These are phyloP conservation scores for Aspergillus cejpii DNA, from an alignment of 2,329 filamentous ascomycete genomes.

Conservation along the genomic window DNA sequence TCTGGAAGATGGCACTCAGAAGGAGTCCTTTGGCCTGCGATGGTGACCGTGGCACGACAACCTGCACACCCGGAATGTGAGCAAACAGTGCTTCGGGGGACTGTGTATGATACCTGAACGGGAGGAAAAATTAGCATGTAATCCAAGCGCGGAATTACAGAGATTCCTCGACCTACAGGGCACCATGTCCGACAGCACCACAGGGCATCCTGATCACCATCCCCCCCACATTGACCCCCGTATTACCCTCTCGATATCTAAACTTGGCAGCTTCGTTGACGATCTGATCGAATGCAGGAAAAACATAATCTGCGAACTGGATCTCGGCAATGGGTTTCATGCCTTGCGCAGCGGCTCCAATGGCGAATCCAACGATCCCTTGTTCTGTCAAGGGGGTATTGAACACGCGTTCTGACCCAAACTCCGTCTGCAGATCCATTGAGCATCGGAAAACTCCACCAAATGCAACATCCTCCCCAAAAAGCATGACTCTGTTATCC, in stretches of 20 bases:
- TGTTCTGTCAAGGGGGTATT: constrained; percentile 94
- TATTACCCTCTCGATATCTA: constrained; percentile 63
- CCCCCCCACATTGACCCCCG: constrained; percentile 64
- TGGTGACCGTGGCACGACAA: constrained; percentile 80
- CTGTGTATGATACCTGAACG: constrained; percentile 66
- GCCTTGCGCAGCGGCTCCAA: constrained; percentile 82
- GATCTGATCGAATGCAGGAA: constrained; percentile 86
- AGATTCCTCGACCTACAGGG: constrained; percentile 45
- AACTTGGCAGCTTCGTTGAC: constrained; percentile 91
- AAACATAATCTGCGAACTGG: constrained; percentile 93
- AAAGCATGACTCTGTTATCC: constrained; percentile 81
- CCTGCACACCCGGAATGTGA: constrained; percentile 76
- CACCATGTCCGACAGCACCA: constrained; percentile 83
- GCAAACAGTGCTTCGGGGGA: constrained; percentile 83
- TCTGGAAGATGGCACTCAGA: constrained; percentile 64
- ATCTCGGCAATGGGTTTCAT: constrained; percentile 92
- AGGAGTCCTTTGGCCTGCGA: constrained; percentile 83
- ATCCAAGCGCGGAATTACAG: too few relatives aligned
- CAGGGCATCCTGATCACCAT: constrained; percentile 86
- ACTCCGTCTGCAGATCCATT: constrained; percentile 81
- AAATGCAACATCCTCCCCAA: constrained; percentile 95
- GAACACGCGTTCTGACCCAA: constrained; percentile 84
- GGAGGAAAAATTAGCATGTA: not conserved
- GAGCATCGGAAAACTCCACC: constrained; percentile 94
- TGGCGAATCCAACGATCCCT: constrained; percentile 87